Evolutionary conservation across 139 green algal species (phyloP), one percentile per base, ranked within the genome.

Genomic region (Tetratostichococcus sp.): DNA sequence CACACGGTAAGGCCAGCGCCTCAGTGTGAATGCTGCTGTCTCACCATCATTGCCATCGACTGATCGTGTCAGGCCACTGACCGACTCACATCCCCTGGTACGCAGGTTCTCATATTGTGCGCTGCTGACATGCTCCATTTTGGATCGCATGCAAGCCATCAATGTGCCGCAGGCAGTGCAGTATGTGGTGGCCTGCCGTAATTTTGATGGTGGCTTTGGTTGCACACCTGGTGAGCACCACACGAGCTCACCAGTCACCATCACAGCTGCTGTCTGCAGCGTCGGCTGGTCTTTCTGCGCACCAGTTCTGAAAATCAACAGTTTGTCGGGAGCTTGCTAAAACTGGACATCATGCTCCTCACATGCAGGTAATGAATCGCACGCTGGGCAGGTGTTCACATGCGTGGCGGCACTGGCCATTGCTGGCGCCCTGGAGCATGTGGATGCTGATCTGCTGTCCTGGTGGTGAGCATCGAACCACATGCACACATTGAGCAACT

Each of bases 201-300:
- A 99, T 81, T 98, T 98, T 80, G 96, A 99, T 76, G 96, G 95
- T 58, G 96, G 96, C 23, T 99, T 98, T 78, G 96, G 96, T 3
- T 86, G 79, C 73, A 90, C 79, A 4, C 91, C 92, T 77, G 90
- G 90, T 92, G 43, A 3, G 74, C 4, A 23, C 32, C 2, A 26
- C 39, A 14, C 8, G 39, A 8, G 8, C 39, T 8, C 8, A 50
- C 8, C 39, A 11, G 33, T 57, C 69, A 30, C n/a, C n/a, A n/a
- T n/a, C n/a, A n/a, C n/a, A n/a, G n/a, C n/a, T n/a, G n/a, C n/a
- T n/a, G n/a, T n/a, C n/a, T n/a, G n/a, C n/a, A n/a, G n/a, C n/a
- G n/a, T n/a, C n/a, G n/a, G n/a, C n/a, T n/a, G n/a, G n/a, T n/a
- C n/a, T n/a, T n/a, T n/a, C n/a, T n/a, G n/a, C n/a, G n/a, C n/a